A percentile compares a stretch with the other conserved stretches of the same genome.
Evolutionary conservation across 176 grass and related monocot genomes (phyloP).

Genomic region (Cocos nucifera): DNA sequence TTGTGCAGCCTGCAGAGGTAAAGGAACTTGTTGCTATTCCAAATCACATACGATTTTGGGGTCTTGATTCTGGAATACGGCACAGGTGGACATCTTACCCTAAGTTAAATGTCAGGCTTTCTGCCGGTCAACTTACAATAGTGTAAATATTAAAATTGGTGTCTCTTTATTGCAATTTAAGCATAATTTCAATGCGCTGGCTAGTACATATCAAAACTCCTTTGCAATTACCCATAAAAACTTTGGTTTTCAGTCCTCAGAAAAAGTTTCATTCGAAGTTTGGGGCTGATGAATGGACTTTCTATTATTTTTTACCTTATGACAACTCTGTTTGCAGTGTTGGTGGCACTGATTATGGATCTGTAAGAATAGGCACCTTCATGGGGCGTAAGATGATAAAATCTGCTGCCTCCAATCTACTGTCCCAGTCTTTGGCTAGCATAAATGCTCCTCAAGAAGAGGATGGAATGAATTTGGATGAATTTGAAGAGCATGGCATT

Average conservation of each 20-base stretch:
- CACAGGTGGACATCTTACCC: slow-evolving; percentile 50
- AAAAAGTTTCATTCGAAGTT: too few relatives aligned
- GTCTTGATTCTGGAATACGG: slow-evolving; percentile 93
- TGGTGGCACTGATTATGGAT: slow-evolving; percentile 95
- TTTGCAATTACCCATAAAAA: too few relatives aligned
- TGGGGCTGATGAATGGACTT: too few relatives aligned
- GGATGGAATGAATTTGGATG: slow-evolving; percentile 37
- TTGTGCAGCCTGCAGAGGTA: slow-evolving; percentile 87
- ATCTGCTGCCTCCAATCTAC: slow-evolving; percentile 51
- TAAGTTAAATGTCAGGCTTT: background rate
- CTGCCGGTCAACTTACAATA: too few relatives aligned
- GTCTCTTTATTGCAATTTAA: too few relatives aligned
- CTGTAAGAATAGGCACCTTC: slow-evolving; percentile 87
- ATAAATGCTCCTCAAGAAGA: slow-evolving; percentile 24
- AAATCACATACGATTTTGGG: slow-evolving; percentile 90
- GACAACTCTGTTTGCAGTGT: slow-evolving; percentile 37
- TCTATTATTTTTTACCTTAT: too few relatives aligned
- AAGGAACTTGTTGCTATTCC: slow-evolving; percentile 94
- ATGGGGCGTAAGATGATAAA: slow-evolving; percentile 91
- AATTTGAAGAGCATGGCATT: slow-evolving; percentile 65
- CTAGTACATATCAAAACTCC: too few relatives aligned
- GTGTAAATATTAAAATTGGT: too few relatives aligned
- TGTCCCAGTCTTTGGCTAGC: slow-evolving; percentile 39
- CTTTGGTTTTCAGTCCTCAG: too few relatives aligned
- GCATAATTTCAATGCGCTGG: too few relatives aligned